These are phyloP conservation scores for Austroboletus niveus DNA, from an alignment of 1,284 basidiomycete species.

Conservation along the genomic window DNA sequence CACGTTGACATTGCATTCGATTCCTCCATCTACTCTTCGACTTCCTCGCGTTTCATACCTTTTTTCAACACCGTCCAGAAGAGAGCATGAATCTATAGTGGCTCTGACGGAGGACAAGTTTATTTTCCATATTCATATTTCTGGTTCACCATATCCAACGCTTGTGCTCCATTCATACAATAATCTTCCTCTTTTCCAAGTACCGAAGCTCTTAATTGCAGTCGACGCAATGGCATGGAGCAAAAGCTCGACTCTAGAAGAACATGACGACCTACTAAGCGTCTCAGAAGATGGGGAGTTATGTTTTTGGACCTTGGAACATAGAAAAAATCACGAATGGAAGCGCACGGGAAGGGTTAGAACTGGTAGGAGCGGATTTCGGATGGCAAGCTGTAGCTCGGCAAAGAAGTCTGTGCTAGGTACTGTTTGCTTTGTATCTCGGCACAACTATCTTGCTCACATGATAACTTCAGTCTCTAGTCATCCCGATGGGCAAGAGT, in stretches of 20 bases:
- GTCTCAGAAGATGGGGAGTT: slow-evolving; percentile 72
- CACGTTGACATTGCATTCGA: slow-evolving; percentile 49
- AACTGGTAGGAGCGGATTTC: slow-evolving; percentile 65
- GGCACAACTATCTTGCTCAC: slow-evolving; percentile 4
- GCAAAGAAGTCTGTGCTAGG: slow-evolving; percentile 85
- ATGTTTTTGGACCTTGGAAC: slow-evolving; percentile 78
- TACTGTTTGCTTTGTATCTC: slow-evolving; percentile 28
- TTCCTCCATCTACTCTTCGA: slow-evolving; percentile 42
- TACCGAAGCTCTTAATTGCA: slow-evolving; percentile 62
- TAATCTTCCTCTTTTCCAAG: slow-evolving; percentile 47
- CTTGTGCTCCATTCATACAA: slow-evolving; percentile 45
- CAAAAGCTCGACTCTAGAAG: slow-evolving; percentile 39
- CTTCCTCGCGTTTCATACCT: slow-evolving; percentile 56
- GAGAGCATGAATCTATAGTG: slow-evolving; percentile 52
- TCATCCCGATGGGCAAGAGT: slow-evolving; percentile 59
- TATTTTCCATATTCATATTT: slow-evolving; percentile 51
- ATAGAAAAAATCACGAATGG: slow-evolving; percentile 47
- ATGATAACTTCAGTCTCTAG: slow-evolving; percentile 47
- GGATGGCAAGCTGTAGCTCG: slow-evolving; percentile 79
- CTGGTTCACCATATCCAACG: slow-evolving; percentile 30
- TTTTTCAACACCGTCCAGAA: slow-evolving; percentile 60
- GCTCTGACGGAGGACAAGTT: slow-evolving; percentile 56
- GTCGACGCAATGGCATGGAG: slow-evolving; percentile 93
- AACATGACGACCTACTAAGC: slow-evolving; percentile 76
- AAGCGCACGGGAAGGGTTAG: slow-evolving; percentile 70